These are phyloP conservation scores for Neurospora tetrasperma DNA, from an alignment of 495 filamentous ascomycete species.

Conservation along the genomic window DNA sequence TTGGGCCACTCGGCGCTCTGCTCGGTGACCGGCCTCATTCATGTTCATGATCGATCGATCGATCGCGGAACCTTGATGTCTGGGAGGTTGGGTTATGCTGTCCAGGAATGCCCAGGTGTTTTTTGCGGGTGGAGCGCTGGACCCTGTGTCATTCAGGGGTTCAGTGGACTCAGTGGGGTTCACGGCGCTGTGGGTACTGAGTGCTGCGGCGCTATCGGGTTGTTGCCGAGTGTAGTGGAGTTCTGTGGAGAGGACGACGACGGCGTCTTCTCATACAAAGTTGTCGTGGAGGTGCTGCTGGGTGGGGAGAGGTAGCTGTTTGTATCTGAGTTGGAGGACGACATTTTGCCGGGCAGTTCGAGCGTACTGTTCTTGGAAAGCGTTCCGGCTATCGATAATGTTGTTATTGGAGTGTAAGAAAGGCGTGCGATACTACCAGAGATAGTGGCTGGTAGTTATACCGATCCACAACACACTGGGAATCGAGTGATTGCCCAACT, in stretches of 20 bases:
- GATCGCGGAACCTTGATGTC: no score
- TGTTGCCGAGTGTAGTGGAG: neutral
- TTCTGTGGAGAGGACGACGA: neutral
- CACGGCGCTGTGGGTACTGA: neutral
- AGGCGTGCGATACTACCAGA: no score
- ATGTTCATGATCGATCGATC: no score
- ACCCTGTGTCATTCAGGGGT: neutral
- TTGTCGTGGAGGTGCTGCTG: neutral
- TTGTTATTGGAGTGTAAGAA: neutral
- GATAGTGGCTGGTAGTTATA: neutral
- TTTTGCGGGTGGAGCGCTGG: neutral
- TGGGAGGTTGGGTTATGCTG: neutral
- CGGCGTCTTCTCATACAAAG: neutral
- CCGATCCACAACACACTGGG: fast-evolving
- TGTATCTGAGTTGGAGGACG: neutral
- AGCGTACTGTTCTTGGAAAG: neutral
- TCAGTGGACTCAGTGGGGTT: neutral
- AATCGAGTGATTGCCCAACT: neutral
- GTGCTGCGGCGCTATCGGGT: neutral
- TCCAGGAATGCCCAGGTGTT: neutral
- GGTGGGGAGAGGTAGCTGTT: neutral
- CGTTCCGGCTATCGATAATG: neutral
- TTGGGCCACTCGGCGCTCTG: neutral
- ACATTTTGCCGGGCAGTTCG: neutral
- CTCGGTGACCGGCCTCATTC: neutral